Base-by-base conservation (phyloP, 2,329 filamentous ascomycete species). In the Colletotrichum liaoningense region DNA sequence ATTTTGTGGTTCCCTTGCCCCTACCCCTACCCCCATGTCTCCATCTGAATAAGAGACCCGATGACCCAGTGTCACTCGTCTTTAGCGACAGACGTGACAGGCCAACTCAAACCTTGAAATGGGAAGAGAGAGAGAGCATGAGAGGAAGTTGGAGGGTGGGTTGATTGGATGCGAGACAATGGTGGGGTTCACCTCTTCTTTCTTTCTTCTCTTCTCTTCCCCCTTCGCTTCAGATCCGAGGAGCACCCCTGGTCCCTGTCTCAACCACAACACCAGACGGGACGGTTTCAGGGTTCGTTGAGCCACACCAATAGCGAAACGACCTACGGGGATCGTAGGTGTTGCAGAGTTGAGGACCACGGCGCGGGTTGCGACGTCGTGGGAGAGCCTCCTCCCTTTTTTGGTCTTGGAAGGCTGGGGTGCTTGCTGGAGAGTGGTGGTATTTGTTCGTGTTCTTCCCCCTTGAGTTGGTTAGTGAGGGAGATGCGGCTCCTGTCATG, bases 221-320 rank as follows among this genome's bases (percentile, higher is more conserved):
- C 35, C 35, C 42, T 54, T 65, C 58, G 58, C 58, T 68, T 69
- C 57, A 67, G 67, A 71, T 71, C 68, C 63, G 68, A 71, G 22
- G 22, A 59, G 38, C 16, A 55, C 67, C 62, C 67, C 62, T 24
- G 67, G 28, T 28, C 54, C 54, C 54, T 57, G 33, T 28, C 26
- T 28, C 38, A 42, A 16, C 59, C 58, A 14, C 62, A 46, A 19
- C 26, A 24, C n/a, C 12, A 46, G 35, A 14, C 22, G 38, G 64
- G 35, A 14, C 24, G 38, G 69, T 72, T 72, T 72, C 69, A 68
- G 63, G 56, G 67, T 49, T 49, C n/a, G 22, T 22, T 30, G 28
- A 58, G n/a, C 14, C 16, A 14, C 38, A 35, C 69, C 69, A 72
- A 72, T 68, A 24, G 57, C 9, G 11, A 2, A 5, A n/a, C 0